Evolutionary conservation across 2,329 filamentous ascomycete genomes (phyloP), one percentile per base, ranked within the genome.

Genomic region (Orbilia javanica): DNA sequence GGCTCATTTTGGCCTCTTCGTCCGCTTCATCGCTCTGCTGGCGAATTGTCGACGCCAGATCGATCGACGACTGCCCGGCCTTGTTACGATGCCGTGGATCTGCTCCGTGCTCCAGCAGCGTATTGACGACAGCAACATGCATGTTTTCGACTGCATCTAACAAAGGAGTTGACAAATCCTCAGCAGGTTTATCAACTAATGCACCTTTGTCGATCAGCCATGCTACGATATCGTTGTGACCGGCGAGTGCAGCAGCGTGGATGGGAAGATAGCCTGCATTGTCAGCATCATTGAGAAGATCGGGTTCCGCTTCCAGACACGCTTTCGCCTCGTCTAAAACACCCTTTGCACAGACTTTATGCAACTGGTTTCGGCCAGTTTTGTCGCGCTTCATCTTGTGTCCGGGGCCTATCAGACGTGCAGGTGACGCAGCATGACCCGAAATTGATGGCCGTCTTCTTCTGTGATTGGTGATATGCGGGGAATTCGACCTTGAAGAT

Each of bases 91-190:
- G 92, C 62, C 94, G 90, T 60, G 96, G 96, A 82, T 99, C 96
- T n/a, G 97, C 95, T 10, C 94, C 95, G 71, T 94, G 91, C 69
- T 92, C 89, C 1, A 99, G 87, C 36, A 99, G 86, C 8, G 97
- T 86, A 82, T 90, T 93, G 48, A 99, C 92, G 3, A 98, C 95
- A 18, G 92, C 92, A 6, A 97, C 84, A 83, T 99, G 94, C 0
- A 93, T 93, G 82, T 99, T 99, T 81, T 98, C 96, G 29, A 98
- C 94, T 4, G 96, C 96, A 85, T 99, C 96, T 67, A 99, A 91
- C 39, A 99, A 88, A 29, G 96, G 96, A 0, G 96, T 98, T 82
- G 99, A 96, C 82, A 93, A 93, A 81, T 94, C 91, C 81, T 93
- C 90, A 20, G 81, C 92, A 90, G 73, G 90, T 86, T 82, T 88